Percentiles rank a stretch among this genome's conserved stretches.
Evolutionary conservation across 495 filamentous ascomycete genomes (phyloP).

Genomic region (Podospora sp.): DNA sequence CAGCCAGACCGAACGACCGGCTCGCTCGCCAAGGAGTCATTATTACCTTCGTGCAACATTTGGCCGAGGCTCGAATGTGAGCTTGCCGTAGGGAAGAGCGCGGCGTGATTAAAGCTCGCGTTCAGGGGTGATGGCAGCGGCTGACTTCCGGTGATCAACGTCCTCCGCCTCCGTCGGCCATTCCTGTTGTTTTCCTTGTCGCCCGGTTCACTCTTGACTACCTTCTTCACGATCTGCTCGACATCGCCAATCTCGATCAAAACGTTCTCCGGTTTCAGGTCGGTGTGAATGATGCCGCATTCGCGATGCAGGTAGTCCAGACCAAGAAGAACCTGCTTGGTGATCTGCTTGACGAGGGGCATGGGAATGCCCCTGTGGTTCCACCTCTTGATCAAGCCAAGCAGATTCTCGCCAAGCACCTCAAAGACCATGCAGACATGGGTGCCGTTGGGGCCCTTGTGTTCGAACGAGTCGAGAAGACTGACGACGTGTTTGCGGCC

Average conservation of each 20-base stretch:
- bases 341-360: slow-evolving; percentile 95
- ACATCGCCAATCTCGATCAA: slow-evolving; percentile 99
- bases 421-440: slow-evolving; percentile 99
- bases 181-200: slow-evolving; percentile 92
- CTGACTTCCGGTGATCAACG: slow-evolving; percentile 95
- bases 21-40: background rate
- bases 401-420: slow-evolving; percentile 91
- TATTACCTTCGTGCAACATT: slow-evolving; percentile 74
- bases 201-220: slow-evolving; percentile 81
- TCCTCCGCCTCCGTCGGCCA: slow-evolving; percentile 86
- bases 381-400: slow-evolving; percentile 97
- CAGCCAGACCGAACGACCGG: background rate
- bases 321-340: slow-evolving; percentile 94
- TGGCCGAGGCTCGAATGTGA: slow-evolving; percentile 82
- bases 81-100: slow-evolving; percentile 68
- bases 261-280: slow-evolving; percentile 97
- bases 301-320: slow-evolving; percentile 96
- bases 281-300: slow-evolving; percentile 98
- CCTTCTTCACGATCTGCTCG: slow-evolving; percentile 91
- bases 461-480: slow-evolving; percentile 93
- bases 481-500: slow-evolving; percentile 94
- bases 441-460: slow-evolving; percentile 93
- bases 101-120: slow-evolving; percentile 78
- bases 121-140: slow-evolving; percentile 94
- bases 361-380: slow-evolving; percentile 97